Base-by-base conservation (phyloP, 2,329 filamentous ascomycete species). In the Xylaria sp. region DNA sequence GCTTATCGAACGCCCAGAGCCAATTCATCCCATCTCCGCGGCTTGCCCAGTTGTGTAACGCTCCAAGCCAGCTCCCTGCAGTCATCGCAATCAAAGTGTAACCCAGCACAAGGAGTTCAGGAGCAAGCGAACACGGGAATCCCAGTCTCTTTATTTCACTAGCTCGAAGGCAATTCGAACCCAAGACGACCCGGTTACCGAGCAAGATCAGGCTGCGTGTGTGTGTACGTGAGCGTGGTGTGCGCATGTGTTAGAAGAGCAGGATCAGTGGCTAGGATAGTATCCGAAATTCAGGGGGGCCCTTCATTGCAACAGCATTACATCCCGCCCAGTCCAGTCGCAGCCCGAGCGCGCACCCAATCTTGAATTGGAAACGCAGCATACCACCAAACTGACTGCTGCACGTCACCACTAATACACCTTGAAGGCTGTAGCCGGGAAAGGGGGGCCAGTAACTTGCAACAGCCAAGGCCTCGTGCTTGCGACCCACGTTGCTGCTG, bases 31-130 rank as follows among this genome's bases (percentile, higher is more conserved):
- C 66, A 72, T 72, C 71, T 68, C 69, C 61, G 72, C 72, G 56
- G 71, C 71, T 75, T 71, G 70, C 53, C 56, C 64, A 67, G 61
- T 48, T 54, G 70, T 71, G 70, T 71, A 71, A 72, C 70, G 17
- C 58, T 61, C 59, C 59, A 63, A 39, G 30, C 61, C 45, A 67
- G 61, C 64, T 62, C 57, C 59, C 65, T 70, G 65, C 70, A 70
- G 65, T 67, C 36, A 61, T 61, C 58, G 61, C 63, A 17, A 59
- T 68, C 59, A 56, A 34, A 54, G 65, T 69, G 69, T 60, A 58
- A 67, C 69, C 64, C 69, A 65, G 61, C 61, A 53, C 65, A 30
- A 67, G 54, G 36, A 57, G 48, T 34, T 27, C 9, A 59, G 54
- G 55, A 60, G 59, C 60, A 64, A 64, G 61, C 47, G 48, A 36